Evolutionary conservation across 305 asterid genomes (phyloP).

Genomic region (Fraxinus xanthoxyloides): DNA sequence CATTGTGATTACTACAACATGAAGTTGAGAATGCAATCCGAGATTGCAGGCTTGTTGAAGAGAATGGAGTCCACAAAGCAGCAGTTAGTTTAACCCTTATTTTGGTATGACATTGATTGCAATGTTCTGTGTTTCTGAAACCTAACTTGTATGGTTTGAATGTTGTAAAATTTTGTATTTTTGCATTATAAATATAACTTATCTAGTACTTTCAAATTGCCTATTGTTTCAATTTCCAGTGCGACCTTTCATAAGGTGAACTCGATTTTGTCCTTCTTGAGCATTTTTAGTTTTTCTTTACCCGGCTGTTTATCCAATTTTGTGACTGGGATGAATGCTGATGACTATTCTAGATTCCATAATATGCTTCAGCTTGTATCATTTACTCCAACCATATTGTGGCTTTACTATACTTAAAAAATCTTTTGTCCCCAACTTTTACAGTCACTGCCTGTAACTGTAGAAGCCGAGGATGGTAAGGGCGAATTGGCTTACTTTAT

Average conservation of each 20-base stretch:
- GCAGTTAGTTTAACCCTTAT: slow-evolving; percentile 48
- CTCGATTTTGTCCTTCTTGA: neutral
- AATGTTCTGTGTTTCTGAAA: neutral
- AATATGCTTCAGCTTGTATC: neutral
- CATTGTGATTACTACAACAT: slow-evolving; percentile 83
- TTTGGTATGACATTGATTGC: neutral
- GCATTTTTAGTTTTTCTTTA: neutral
- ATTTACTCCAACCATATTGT: neutral
- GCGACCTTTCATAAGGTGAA: neutral
- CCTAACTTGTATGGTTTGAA: neutral
- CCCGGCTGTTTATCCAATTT: neutral
- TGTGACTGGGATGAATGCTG: neutral
- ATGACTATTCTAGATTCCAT: neutral
- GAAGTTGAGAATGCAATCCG: slow-evolving; percentile 93
- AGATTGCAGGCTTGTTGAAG: slow-evolving; percentile 83
- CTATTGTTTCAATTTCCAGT: slow-evolving; percentile 20
- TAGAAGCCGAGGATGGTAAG: neutral
- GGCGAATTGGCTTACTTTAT: neutral
- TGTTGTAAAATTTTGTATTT: neutral
- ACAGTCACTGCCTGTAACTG: neutral
- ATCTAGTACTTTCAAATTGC: neutral
- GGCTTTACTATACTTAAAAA: neutral
- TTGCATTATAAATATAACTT: neutral
- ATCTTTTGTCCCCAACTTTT: neutral
- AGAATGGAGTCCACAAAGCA: slow-evolving; percentile 93